Conservation (phyloP, 345 rosid genomes). For the Atalantia buxifolia region DNA sequence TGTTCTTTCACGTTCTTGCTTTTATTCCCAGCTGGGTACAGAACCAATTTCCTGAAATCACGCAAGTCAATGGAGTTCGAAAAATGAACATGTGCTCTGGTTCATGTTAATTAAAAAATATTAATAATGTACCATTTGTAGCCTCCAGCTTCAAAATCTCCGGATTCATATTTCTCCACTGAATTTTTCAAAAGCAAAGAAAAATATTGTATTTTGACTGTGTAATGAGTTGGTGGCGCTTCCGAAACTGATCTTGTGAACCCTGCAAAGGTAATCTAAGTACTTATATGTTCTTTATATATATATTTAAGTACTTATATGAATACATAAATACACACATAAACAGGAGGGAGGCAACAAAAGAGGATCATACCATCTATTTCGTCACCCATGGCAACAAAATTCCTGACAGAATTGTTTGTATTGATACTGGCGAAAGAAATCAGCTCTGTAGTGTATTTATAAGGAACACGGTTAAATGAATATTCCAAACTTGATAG, state of each 20-base stretch:
- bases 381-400: slow-evolving; percentile 21
- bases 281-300: background rate
- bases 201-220: slow-evolving; percentile 45
- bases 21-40: slow-evolving; percentile 64
- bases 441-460: background rate
- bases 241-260: slow-evolving; percentile 43
- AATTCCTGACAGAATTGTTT: background rate
- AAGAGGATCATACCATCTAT: slow-evolving; percentile 11
- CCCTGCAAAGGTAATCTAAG: slow-evolving; percentile 22
- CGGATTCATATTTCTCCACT: slow-evolving; percentile 59
- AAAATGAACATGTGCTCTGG: background rate
- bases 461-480: background rate
- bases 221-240: slow-evolving; percentile 52
- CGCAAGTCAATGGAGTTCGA: too few relatives aligned
- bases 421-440: background rate
- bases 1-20: slow-evolving; percentile 51
- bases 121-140: slow-evolving; percentile 54
- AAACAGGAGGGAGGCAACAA: too few relatives aligned
- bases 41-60: slow-evolving; percentile 50
- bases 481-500: slow-evolving; percentile 8
- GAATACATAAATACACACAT: too few relatives aligned
- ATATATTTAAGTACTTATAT: too few relatives aligned
- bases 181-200: slow-evolving; percentile 42
- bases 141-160: slow-evolving; percentile 67
- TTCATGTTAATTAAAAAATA: background rate